Evolutionary conservation across 2,329 filamentous ascomycete species (phyloP).

Genomic region (Colletotrichum paranaense): DNA sequence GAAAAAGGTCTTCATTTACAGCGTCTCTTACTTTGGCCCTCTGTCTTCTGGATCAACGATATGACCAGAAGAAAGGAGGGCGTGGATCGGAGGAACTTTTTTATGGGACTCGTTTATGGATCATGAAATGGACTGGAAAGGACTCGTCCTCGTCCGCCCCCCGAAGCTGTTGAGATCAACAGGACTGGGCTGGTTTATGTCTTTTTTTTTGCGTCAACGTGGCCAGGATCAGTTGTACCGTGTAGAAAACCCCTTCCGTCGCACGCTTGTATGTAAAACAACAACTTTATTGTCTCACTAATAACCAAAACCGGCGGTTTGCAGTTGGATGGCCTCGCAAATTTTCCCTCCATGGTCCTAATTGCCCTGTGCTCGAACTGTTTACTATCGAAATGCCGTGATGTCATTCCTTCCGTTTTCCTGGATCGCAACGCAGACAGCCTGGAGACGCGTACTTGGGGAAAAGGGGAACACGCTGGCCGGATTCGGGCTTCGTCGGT

Average conservation of each 20-base stretch:
- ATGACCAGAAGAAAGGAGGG: conserved; percentile 12
- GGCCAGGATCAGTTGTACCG: conserved; percentile 13
- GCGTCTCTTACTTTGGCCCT: neutral
- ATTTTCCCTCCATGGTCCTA: neutral
- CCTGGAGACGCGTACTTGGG: neutral
- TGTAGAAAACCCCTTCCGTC: conserved; percentile 30
- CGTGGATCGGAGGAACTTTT: conserved; percentile 30
- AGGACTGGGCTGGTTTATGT: conserved; percentile 13
- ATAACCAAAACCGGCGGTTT: conserved; percentile 33
- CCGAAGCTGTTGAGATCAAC: neutral
- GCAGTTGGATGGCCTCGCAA: conserved; percentile 33
- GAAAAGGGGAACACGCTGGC: neutral
- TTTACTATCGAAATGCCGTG: too few species aligned
- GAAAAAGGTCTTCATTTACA: neutral
- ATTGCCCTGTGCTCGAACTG: too few species aligned
- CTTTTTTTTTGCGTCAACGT: conserved; percentile 18
- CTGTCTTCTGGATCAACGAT: neutral
- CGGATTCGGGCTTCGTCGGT: neutral
- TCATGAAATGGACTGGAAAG: conserved; percentile 31
- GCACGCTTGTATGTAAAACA: conserved; percentile 35
- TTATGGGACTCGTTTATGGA: conserved; percentile 33
- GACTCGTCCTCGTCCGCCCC: neutral
- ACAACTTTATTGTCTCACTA: conserved; percentile 35
- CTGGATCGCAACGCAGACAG: neutral
- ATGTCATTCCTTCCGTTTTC: neutral